Evolutionary conservation across 108 stramenopile species (phyloP).

Genomic region (Epithemia pelagica): DNA sequence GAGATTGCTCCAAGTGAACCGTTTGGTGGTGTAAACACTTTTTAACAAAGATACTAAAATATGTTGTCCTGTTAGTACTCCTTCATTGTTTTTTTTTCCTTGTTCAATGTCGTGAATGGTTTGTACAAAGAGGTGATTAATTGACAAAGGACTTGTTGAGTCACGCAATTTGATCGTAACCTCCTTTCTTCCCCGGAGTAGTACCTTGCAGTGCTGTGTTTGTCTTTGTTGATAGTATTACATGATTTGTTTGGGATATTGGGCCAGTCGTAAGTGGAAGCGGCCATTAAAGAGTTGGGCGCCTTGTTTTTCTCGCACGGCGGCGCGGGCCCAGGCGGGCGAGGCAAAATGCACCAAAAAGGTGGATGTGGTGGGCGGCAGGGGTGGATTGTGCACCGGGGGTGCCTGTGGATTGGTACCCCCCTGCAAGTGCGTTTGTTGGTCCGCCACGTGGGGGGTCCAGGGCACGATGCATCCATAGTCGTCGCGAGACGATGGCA

Average conservation of each 20-base stretch:
- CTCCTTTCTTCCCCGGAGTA: no score
- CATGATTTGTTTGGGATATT: conserved; percentile 34
- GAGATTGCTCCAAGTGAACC: no score
- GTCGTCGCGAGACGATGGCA: no score
- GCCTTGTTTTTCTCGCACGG: conserved; percentile 41
- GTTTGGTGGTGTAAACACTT: no score
- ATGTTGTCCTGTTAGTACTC: no score
- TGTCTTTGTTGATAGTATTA: background rate
- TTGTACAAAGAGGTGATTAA: no score
- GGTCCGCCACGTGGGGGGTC: background rate
- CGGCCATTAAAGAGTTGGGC: background rate
- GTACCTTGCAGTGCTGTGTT: no score
- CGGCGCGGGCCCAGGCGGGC: conserved; percentile 43
- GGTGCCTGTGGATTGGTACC: conserved; percentile 11
- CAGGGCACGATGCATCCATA: background rate
- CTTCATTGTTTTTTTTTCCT: no score
- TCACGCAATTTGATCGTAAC: no score
- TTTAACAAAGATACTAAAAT: no score
- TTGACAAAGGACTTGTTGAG: no score
- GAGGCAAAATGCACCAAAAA: conserved; percentile 40
- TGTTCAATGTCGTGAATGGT: no score
- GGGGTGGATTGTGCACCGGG: background rate
- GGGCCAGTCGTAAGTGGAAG: conserved; percentile 13
- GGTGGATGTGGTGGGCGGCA: background rate
- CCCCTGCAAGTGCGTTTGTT: background rate